Percentiles rank a stretch among this genome's conserved stretches.
Evolutionary conservation across 2,329 filamentous ascomycete genomes (phyloP).

Genomic region (Massarina eburnea): DNA sequence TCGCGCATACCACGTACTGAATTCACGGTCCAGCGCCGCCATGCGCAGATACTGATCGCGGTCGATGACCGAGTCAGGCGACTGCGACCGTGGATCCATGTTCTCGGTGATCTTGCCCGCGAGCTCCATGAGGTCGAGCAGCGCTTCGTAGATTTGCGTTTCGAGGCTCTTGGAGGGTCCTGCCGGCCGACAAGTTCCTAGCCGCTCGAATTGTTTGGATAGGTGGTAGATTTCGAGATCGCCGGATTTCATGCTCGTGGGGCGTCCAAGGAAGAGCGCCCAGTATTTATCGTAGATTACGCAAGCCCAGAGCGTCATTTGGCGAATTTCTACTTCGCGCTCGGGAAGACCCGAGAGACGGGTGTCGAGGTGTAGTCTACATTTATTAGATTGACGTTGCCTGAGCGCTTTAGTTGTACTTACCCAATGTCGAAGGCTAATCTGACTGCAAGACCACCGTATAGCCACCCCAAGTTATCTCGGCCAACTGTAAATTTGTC

Average conservation of each 20-base stretch:
- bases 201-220: conserved; percentile 49
- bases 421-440: conserved; percentile 31
- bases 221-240: conserved; percentile 54
- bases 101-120: conserved; percentile 56
- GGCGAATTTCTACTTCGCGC: conserved; percentile 52
- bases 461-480: conserved; percentile 59
- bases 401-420: conserved; percentile 13
- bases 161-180: conserved; percentile 36
- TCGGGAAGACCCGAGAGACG: conserved; percentile 47
- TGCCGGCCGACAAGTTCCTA: conserved; percentile 43
- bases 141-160: conserved; percentile 53
- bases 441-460: conserved; percentile 46
- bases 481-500: conserved; percentile 44
- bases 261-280: conserved; percentile 58
- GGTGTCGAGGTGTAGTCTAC: conserved; percentile 54
- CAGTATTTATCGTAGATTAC: conserved; percentile 58
- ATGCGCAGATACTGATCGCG: conserved; percentile 54
- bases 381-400: conserved; percentile 35
- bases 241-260: conserved; percentile 56
- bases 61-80: conserved; percentile 40
- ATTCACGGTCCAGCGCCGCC: conserved; percentile 55
- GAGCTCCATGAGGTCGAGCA: conserved; percentile 59
- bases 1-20: conserved; percentile 58
- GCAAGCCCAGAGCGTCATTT: conserved; percentile 56
- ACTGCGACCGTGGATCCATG: conserved; percentile 36